Evolutionary conservation across 1,139 yeast genomes (phyloP), one percentile per base, ranked within the genome.

Genomic region (Scheffersomyces stambukii): DNA sequence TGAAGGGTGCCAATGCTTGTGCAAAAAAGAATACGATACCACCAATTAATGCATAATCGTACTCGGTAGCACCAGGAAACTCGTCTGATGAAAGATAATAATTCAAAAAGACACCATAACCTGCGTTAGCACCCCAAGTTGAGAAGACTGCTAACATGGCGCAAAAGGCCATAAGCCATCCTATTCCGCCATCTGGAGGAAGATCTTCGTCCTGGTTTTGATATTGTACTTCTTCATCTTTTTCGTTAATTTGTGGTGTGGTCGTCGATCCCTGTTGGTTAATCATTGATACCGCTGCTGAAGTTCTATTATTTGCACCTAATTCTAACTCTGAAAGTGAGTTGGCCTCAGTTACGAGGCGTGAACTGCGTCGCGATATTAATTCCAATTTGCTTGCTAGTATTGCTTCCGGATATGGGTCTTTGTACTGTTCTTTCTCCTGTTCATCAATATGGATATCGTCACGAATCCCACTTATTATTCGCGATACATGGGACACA

Each of bases 81-180:
- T 61, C 54, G 27, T 69, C 51, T 23, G 60, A 45, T 11, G 37
- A 33, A 14, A 77, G 47, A 46, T 78, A 83, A 45, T 62, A 77
- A 20, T 75, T 68, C 19, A 83, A 54, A 42, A 75, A 81, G 4
- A 83, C 81, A 27, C 91, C 89, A 45, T 69, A 83, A 1, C 76
- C 71, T 4, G 84, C 73, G 45, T 78, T 80, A 25, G 78, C 64
- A 13, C 94, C 94, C 94, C 94, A 83, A 1, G 88, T 73, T 17
- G 75, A 68, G 26, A 77, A 62, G 16, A 56, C 49, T 15, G 62
- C 49, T 26, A 70, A 45, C 50, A 74, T 61, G 1, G 73, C 73
- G 40, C 81, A 71, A 2, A 70, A 31, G 0, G 79, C 75, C 31
- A 78, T 68, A 6, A 78, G 71, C 88, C 91, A 82, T 1, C 85